Evolutionary conservation across 495 filamentous ascomycete species (phyloP).

Genomic region (Podospora australis): DNA sequence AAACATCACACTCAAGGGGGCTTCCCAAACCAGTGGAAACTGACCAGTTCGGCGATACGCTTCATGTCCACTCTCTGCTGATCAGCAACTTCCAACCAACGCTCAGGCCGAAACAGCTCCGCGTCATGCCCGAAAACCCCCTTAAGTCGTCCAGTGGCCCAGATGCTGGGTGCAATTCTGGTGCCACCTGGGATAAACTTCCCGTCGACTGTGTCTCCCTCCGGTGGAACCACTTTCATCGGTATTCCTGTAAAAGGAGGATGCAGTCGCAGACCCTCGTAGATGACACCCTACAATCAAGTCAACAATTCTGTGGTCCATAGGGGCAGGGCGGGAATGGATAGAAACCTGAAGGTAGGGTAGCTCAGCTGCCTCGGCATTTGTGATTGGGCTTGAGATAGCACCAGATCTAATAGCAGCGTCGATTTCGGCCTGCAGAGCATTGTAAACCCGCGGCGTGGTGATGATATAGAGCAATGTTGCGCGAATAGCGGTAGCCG

Average conservation of each 20-base stretch:
- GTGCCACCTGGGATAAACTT: constrained; percentile 48
- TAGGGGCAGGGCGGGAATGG: not conserved
- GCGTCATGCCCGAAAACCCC: constrained; percentile 26
- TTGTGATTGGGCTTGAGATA: constrained; percentile 32
- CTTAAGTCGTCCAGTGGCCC: constrained; percentile 20
- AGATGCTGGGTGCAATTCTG: constrained; percentile 44
- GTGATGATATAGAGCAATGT: constrained; percentile 49
- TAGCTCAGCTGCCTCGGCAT: constrained; percentile 35
- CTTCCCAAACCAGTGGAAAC: not conserved
- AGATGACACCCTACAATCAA: constrained; percentile 46
- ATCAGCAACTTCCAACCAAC: constrained; percentile 44
- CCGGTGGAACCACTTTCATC: constrained; percentile 41
- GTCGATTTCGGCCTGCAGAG: constrained; percentile 55
- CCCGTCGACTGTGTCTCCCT: constrained; percentile 45
- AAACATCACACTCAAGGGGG: not conserved
- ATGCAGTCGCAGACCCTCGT: constrained; percentile 44
- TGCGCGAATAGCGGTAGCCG: constrained; percentile 50
- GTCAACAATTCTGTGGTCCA: not conserved
- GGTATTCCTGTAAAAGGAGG: constrained; percentile 32
- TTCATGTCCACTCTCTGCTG: constrained; percentile 37
- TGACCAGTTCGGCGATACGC: constrained; percentile 28
- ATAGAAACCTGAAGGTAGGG: constrained; percentile 32
- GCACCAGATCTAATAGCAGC: constrained; percentile 26
- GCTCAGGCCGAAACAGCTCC: constrained; percentile 47
- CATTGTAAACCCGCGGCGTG: constrained; percentile 39